A percentile compares a stretch with the other conserved stretches of the same genome.
phyloP scores from a whole-genome alignment of 352 stramenopile genomes.

The Phytophthora ohioensis region DNA sequence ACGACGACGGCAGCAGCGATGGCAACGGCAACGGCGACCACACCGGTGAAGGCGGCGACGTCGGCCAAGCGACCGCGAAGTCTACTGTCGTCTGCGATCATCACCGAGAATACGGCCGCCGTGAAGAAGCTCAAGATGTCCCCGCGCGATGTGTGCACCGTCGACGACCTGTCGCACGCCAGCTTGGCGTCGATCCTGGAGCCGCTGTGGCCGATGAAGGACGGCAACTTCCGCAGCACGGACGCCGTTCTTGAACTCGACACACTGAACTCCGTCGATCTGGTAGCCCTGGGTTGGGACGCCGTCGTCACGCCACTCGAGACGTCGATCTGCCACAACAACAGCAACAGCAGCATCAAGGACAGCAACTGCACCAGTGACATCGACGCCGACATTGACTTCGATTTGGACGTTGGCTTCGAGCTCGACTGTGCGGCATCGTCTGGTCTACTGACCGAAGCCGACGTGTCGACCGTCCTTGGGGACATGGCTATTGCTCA shows the following conservation, averaged over 20 bases:
- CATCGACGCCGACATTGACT: constrained; percentile 1
- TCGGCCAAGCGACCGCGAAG: constrained; percentile 17
- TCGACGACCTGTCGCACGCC: constrained; percentile 11
- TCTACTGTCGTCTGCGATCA: background rate
- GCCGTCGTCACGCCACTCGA: background rate
- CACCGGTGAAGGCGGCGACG: background rate
- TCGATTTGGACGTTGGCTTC: background rate
- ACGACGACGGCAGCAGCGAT: background rate
- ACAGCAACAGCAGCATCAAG: background rate
- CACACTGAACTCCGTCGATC: constrained; percentile 20
- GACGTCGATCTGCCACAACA: background rate
- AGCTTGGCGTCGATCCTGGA: background rate
- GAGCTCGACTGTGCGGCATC: background rate
- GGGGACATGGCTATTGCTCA: background rate
- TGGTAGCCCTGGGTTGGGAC: constrained; percentile 32
- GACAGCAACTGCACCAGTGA: background rate
- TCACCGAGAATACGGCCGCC: background rate
- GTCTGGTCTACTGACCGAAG: constrained; percentile 12
- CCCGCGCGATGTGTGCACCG: constrained; percentile 13
- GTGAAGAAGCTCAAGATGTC: constrained; percentile 34
- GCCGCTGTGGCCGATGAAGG: background rate
- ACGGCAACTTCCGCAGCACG: background rate
- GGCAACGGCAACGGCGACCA: background rate
- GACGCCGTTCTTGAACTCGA: constrained; percentile 21
- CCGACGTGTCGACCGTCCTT: constrained; percentile 19